These are phyloP conservation scores for Neurospora sp. DNA, from an alignment of 495 filamentous ascomycete species.

Conservation along the genomic window DNA sequence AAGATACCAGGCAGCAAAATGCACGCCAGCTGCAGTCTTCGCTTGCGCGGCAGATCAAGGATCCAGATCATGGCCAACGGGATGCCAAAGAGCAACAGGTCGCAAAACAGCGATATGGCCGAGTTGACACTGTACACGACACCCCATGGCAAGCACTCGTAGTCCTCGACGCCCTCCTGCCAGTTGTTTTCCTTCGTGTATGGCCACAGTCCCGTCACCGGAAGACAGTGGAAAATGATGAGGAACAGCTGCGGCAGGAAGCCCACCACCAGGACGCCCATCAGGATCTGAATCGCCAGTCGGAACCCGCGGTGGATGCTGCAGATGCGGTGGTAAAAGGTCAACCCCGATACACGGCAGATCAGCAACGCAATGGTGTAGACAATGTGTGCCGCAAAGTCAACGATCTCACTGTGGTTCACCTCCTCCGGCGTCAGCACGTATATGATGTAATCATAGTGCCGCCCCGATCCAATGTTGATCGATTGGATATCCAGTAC, in stretches of 20 bases:
- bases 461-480: conserved; percentile 35
- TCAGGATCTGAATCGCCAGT: conserved; percentile 25
- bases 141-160: conserved; percentile 34
- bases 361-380: conserved; percentile 37
- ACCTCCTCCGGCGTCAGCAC: conserved; percentile 28
- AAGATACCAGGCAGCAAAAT: conserved; percentile 38
- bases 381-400: conserved; percentile 37
- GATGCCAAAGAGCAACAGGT: conserved; percentile 35
- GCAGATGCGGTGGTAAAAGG: conserved; percentile 37
- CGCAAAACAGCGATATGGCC: conserved; percentile 31
- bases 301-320: conserved; percentile 23
- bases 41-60: conserved; percentile 24
- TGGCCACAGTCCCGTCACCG: conserved; percentile 37
- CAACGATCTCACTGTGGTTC: conserved; percentile 29
- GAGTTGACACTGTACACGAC: conserved; percentile 37
- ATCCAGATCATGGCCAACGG: conserved; percentile 31
- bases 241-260: conserved; percentile 35
- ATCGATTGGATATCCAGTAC: conserved; percentile 32
- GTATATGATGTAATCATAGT: conserved; percentile 39
- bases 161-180: conserved; percentile 23
- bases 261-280: conserved; percentile 25
- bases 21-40: conserved; percentile 29
- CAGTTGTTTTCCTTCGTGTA: conserved; percentile 24
- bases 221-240: conserved; percentile 35
- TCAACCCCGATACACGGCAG: conserved; percentile 38